phyloP scores from a whole-genome alignment of 192 early-diverging fungal species.

The Podila horticola region DNA sequence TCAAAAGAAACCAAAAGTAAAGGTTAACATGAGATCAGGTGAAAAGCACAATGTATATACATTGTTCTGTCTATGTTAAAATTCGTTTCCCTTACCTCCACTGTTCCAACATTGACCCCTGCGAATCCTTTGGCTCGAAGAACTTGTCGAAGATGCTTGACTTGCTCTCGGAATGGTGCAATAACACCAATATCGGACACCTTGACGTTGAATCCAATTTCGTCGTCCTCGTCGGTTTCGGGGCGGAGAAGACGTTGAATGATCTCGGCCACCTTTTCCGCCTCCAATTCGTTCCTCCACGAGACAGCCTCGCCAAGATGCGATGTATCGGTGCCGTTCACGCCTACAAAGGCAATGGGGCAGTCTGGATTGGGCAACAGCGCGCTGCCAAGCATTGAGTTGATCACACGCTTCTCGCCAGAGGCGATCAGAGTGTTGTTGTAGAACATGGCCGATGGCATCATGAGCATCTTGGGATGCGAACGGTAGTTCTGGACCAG shows the following conservation, averaged over 20 bases:
- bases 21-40: not conserved
- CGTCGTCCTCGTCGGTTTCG: conserved; percentile 5
- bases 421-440: conserved; percentile 52
- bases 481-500: conserved; percentile 61
- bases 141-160: conserved; percentile 53
- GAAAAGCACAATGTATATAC: not conserved
- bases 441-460: conserved; percentile 63
- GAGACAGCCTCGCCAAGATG: conserved; percentile 50
- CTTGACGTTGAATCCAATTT: conserved; percentile 23
- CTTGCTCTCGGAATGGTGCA: conserved; percentile 65
- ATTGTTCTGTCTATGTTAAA: too few species aligned
- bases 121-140: conserved; percentile 48
- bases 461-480: conserved; percentile 60
- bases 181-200: conserved; percentile 65
- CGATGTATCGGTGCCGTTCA: conserved; percentile 56
- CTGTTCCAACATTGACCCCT: conserved; percentile 48
- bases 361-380: conserved; percentile 57
- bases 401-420: conserved; percentile 34
- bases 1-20: not conserved
- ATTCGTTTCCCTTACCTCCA: conserved; percentile 24
- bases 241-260: conserved; percentile 42
- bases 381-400: conserved; percentile 45
- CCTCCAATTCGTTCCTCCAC: conserved; percentile 65
- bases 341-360: conserved; percentile 61
- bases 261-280: conserved; percentile 46